Percentiles rank a stretch among this genome's conserved stretches.
Evolutionary conservation across 805 yeast genomes (phyloP).

Genomic region (Wickerhamiella allomyrinae): DNA sequence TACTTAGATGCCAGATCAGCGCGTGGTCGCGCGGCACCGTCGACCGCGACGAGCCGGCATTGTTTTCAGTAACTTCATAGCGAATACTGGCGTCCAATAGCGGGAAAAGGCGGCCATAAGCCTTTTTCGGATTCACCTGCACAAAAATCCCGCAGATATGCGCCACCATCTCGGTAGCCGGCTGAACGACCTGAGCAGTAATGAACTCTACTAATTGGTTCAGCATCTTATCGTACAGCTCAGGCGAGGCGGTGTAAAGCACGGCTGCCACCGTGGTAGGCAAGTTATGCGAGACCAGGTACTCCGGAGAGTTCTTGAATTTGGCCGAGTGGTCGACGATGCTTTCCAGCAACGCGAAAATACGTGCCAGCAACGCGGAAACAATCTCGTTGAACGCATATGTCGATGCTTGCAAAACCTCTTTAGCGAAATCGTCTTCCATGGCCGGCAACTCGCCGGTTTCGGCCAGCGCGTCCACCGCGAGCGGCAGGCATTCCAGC

Average conservation of each 20-base stretch:
- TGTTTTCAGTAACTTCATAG: conserved; percentile 58
- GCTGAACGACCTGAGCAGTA: conserved; percentile 40
- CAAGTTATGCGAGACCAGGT: conserved; percentile 28
- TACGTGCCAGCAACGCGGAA: conserved; percentile 38
- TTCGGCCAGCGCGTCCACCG: conserved; percentile 7
- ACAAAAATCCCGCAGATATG: conserved; percentile 61
- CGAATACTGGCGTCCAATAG: conserved; percentile 39
- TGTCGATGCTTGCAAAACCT: conserved; percentile 60
- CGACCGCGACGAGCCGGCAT: conserved; percentile 61
- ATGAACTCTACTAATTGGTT: conserved; percentile 35
- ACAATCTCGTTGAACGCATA: conserved; percentile 51
- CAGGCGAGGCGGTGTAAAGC: conserved; percentile 21
- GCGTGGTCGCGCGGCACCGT: conserved; percentile 66
- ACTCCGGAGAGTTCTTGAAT: conserved; percentile 30
- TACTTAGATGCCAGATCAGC: conserved; percentile 53
- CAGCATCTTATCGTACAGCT: conserved; percentile 18
- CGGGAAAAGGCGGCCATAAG: conserved; percentile 33
- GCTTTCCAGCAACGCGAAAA: conserved; percentile 53
- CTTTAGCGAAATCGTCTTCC: conserved; percentile 34
- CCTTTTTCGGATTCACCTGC: conserved; percentile 41
- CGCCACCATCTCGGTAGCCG: conserved; percentile 50
- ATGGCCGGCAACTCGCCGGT: conserved; percentile 12
- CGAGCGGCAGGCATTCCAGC: conserved; percentile 8
- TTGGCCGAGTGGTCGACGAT: conserved; percentile 45
- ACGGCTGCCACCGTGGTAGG: conserved; percentile 28